Evolutionary conservation across 306 rosid species (phyloP).

Genomic region (Cucumis sativus): DNA sequence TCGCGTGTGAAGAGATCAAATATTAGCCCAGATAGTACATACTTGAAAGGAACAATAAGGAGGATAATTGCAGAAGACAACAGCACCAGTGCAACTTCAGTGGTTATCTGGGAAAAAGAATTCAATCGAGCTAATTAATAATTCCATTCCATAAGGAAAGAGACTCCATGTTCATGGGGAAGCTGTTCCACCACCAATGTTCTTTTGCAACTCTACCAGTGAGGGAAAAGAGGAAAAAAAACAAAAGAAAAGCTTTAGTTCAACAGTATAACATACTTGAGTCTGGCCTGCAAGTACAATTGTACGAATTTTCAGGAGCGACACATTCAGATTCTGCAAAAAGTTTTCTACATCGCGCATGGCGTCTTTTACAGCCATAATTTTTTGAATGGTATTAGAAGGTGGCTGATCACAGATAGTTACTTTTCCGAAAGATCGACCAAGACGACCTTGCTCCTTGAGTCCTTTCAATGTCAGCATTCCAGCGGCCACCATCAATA

Average conservation of each 20-base stretch:
- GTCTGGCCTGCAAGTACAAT: constrained; percentile 83
- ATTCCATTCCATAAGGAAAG: not conserved
- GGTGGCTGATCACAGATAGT: constrained; percentile 87
- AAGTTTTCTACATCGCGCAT: constrained; percentile 72
- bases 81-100: constrained; percentile 69
- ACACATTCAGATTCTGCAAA: constrained; percentile 67
- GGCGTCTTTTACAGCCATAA: constrained; percentile 86
- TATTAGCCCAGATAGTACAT: constrained; percentile 53
- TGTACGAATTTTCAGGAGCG: constrained; percentile 67
- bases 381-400: constrained; percentile 87
- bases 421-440: constrained; percentile 71
- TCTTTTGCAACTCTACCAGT: not conserved
- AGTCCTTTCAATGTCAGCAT: constrained; percentile 79
- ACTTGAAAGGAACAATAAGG: constrained; percentile 62
- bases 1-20: constrained; percentile 79
- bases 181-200: not conserved
- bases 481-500: constrained; percentile 56
- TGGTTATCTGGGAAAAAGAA: constrained; percentile 48
- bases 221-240: not conserved
- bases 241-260: not conserved
- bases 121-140: constrained; percentile 10
- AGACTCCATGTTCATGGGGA: not conserved
- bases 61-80: constrained; percentile 51
- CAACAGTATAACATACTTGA: constrained; percentile 42
- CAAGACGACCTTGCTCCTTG: constrained; percentile 95